Evolutionary conservation across 2,329 filamentous ascomycete species (phyloP).

Genomic region (Gyromitra esculenta): DNA sequence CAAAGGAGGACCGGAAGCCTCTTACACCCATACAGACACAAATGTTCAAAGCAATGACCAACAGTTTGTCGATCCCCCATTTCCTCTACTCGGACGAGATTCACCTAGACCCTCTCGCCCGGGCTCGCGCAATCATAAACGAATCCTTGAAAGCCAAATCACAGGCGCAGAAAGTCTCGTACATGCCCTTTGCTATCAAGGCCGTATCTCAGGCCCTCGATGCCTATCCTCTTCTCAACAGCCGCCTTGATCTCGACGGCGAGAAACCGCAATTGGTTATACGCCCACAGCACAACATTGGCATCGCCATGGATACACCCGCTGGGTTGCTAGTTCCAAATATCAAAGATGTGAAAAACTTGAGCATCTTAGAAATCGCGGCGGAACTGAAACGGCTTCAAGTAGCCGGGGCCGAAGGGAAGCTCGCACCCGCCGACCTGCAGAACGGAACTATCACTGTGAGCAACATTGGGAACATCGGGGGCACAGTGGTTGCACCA

Average conservation of each 20-base stretch:
- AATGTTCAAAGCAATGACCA: conserved; percentile 99
- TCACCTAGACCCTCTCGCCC: conserved; percentile 78
- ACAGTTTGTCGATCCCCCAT: conserved; percentile 88
- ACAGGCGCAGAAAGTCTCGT: conserved; percentile 75
- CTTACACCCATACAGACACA: conserved; percentile 83
- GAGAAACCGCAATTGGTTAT: conserved; percentile 78
- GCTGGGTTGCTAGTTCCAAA: conserved; percentile 89
- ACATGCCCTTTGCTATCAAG: conserved; percentile 95
- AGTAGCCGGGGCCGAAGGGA: conserved; percentile 75
- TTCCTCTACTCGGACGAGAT: conserved; percentile 94
- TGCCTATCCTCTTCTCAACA: conserved; percentile 86
- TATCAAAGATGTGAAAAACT: conserved; percentile 80
- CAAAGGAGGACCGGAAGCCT: conserved; percentile 72
- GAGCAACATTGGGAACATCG: conserved; percentile 95
- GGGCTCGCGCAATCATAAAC: conserved; percentile 79
- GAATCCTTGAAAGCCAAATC: conserved; percentile 62
- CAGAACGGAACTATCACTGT: conserved; percentile 91
- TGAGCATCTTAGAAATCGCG: conserved; percentile 81
- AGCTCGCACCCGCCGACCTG: conserved; percentile 78
- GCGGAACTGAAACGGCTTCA: conserved; percentile 79
- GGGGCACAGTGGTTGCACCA: conserved; percentile 88
- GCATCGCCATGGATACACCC: conserved; percentile 93
- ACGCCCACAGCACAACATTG: conserved; percentile 90
- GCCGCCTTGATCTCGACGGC: conserved; percentile 73
- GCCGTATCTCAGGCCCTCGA: conserved; percentile 86